Conservation (phyloP, 2,329 filamentous ascomycete species). For the Esteya vermicola region DNA sequence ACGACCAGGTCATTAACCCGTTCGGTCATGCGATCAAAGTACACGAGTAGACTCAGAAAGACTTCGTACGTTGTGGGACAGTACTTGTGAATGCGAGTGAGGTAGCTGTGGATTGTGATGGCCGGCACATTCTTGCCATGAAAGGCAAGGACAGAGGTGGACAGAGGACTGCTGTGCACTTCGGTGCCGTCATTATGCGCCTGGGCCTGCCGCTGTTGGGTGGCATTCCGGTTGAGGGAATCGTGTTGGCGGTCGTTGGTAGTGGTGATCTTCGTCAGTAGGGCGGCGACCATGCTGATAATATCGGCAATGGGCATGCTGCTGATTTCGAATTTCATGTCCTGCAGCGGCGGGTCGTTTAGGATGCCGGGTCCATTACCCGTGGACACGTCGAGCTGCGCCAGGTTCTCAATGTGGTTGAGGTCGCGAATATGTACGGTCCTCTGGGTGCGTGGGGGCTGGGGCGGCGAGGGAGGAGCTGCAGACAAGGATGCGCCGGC, state of each 20-base stretch:
- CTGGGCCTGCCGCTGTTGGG: slow-evolving; percentile 40
- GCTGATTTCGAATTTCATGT: slow-evolving; percentile 80
- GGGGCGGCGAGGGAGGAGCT: slow-evolving; percentile 15
- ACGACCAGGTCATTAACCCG: slow-evolving; percentile 73
- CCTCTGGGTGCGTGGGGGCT: slow-evolving; percentile 13
- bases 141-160: slow-evolving; percentile 70
- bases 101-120: slow-evolving; percentile 91
- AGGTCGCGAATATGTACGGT: slow-evolving; percentile 76
- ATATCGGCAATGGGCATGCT: slow-evolving; percentile 94
- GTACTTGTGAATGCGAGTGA: slow-evolving; percentile 95
- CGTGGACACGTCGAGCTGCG: slow-evolving; percentile 58
- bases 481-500: too few species aligned
- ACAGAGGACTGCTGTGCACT: slow-evolving; percentile 46
- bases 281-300: slow-evolving; percentile 96
- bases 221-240: slow-evolving; percentile 60
- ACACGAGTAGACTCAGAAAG: slow-evolving; percentile 86
- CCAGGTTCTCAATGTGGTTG: slow-evolving; percentile 80
- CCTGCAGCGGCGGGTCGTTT: slow-evolving; percentile 35
- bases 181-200: slow-evolving; percentile 28
- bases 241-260: slow-evolving; percentile 94
- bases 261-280: slow-evolving; percentile 92
- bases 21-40: slow-evolving; percentile 98
- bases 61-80: slow-evolving; percentile 98
- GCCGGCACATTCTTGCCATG: slow-evolving; percentile 96
- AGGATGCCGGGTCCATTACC: slow-evolving; percentile 32